Conservation (phyloP, 2,329 filamentous ascomycete genomes). For the Colletotrichum magnum region DNA sequence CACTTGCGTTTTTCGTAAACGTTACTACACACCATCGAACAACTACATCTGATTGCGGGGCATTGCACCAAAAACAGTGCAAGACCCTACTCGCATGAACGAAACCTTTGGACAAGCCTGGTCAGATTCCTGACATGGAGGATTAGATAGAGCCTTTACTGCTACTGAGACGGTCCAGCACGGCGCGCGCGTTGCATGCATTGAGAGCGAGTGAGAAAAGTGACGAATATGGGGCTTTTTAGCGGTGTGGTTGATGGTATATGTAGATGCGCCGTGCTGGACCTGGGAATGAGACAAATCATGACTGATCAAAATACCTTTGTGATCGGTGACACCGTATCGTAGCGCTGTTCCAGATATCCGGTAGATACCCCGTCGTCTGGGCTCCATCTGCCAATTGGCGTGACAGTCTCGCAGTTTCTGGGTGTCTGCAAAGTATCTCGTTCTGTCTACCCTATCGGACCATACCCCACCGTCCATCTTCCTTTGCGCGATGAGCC, state of each 20-base stretch:
- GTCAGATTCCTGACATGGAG: conserved; percentile 10
- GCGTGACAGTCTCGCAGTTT: not conserved
- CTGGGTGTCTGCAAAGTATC: conserved; percentile 2
- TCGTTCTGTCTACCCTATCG: conserved; percentile 14
- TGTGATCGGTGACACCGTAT: too few species aligned
- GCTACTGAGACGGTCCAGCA: conserved; percentile 1
- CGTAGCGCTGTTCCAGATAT: not conserved
- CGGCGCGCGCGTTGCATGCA: conserved; percentile 1
- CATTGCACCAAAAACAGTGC: not conserved
- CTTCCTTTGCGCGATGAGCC: conserved; percentile 9
- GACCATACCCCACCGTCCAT: not conserved
- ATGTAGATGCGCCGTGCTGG: conserved; percentile 13
- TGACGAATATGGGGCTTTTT: too few species aligned
- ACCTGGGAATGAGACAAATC: conserved; percentile 13
- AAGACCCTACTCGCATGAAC: not conserved
- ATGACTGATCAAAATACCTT: not conserved
- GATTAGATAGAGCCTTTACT: conserved; percentile 18
- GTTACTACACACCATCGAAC: not conserved
- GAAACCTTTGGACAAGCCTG: conserved; percentile 4
- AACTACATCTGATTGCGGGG: not conserved
- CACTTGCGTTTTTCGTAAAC: not conserved
- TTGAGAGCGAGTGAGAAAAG: not conserved
- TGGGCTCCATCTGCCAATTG: not conserved
- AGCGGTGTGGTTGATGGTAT: too few species aligned
- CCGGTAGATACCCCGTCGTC: too few species aligned